Evolutionary conservation across 1,139 yeast genomes (phyloP).

Genomic region (Suhomyces guaymorum): DNA sequence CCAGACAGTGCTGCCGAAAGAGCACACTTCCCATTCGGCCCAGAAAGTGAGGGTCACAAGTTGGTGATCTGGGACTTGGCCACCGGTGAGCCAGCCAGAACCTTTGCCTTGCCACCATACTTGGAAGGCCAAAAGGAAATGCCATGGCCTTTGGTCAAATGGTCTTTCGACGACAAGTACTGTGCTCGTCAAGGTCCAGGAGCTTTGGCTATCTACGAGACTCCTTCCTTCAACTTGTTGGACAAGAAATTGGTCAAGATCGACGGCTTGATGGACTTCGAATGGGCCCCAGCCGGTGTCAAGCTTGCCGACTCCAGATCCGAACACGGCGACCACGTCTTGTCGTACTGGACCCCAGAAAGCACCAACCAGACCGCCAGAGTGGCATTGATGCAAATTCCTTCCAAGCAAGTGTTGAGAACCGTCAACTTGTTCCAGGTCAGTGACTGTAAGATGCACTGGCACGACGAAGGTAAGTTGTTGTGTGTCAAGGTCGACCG

Average conservation of each 20-base stretch:
- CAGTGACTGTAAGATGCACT: conserved; percentile 84
- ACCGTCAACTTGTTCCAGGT: conserved; percentile 95
- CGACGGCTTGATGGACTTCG: conserved; percentile 87
- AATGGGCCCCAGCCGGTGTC: conserved; percentile 91
- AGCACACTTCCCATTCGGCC: conserved; percentile 76
- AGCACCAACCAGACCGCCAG: conserved; percentile 90
- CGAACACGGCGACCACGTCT: conserved; percentile 61
- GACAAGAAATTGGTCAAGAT: conserved; percentile 86
- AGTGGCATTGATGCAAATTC: conserved; percentile 87
- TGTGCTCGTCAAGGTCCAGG: conserved; percentile 96
- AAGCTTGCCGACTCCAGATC: conserved; percentile 57
- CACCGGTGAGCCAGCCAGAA: conserved; percentile 81
- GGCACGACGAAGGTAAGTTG: conserved; percentile 88
- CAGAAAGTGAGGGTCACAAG: conserved; percentile 90
- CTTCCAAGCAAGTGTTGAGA: conserved; percentile 79
- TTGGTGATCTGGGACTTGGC: conserved; percentile 90
- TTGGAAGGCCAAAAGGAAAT: conserved; percentile 68
- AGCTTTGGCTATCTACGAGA: conserved; percentile 83
- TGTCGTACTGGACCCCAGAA: conserved; percentile 98
- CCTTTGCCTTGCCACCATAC: conserved; percentile 87
- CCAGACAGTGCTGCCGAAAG: conserved; percentile 69
- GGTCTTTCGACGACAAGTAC: conserved; percentile 92
- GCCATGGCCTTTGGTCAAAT: conserved; percentile 97
- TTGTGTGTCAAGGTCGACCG: conserved; percentile 96
- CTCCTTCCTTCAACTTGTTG: conserved; percentile 67